Base-by-base conservation (phyloP, 2,329 filamentous ascomycete genomes). In the Clonostachys rosea region DNA sequence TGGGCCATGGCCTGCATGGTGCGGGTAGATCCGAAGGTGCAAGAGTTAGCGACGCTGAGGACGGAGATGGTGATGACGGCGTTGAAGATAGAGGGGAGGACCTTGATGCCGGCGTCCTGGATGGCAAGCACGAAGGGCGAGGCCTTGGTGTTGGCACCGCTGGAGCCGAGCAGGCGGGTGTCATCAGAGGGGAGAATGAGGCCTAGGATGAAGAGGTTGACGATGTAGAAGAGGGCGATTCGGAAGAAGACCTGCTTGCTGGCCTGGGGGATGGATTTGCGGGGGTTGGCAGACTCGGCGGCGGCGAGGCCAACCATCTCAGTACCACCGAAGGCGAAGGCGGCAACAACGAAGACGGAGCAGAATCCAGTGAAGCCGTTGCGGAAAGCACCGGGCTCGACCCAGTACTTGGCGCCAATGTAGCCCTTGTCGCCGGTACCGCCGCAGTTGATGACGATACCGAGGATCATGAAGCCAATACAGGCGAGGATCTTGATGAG, bases 321-420 rank as follows among this genome's bases (percentile, higher is more conserved):
- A 0, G 86, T 89, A 13, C 86, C 86, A 14, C 81, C 79, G 59
- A 89, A 90, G 18, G 86, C 71, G 57, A 89, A 89, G 5, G 86
- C 85, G 4, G 86, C 85, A 2, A 82, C 88, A 44, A 89, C 84
- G 53, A 88, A 87, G 45, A 84, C 83, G 49, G 75, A 77, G 62
- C 85, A 89, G 52, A 89, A 78, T 2, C 87, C 87, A 52, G 86
- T 85, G 69, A 90, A 89, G 30, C 86, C 86, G 56, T 88, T 81
- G 59, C 84, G 69, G 63, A 90, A 91, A 1, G 75, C 73, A 17
- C 75, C 75, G 0, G 75, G 69, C 20, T 74, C 59, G 46, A 75
- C 59, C 75, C 76, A 77, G 34, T 71, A 69, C 5, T 70, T 67
- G 1, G 72, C 71, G 13, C 79, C 75, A 52, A 75, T 76, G 17